Conservation (phyloP, 2,329 filamentous ascomycete genomes). For the Colletotrichum cordylinicola region DNA sequence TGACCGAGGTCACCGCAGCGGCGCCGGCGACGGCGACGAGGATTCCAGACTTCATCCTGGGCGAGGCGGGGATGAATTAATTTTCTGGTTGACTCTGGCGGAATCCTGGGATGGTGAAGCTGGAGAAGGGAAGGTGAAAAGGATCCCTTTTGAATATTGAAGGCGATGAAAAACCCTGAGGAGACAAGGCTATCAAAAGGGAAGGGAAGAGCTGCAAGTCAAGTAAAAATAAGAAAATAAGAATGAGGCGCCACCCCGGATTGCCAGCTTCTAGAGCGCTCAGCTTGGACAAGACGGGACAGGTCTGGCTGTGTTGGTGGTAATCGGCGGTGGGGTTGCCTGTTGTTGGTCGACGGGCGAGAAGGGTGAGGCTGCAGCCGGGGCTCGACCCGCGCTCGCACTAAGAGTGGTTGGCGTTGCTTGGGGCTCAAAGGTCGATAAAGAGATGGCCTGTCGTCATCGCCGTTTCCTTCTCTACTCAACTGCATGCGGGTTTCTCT, state of each 20-base stretch:
- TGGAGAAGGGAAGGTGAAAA: neutral
- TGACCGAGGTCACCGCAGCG: conserved; percentile 9
- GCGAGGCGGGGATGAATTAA: neutral
- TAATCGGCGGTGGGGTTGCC: neutral
- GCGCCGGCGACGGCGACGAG: neutral
- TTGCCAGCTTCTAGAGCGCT: conserved; percentile 6
- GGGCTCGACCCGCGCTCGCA: neutral
- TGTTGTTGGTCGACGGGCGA: neutral
- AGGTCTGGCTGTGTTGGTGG: neutral
- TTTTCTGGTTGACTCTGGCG: neutral
- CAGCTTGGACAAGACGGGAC: neutral
- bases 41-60: conserved; percentile 5
- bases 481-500: conserved; percentile 3
- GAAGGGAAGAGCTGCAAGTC: neutral
- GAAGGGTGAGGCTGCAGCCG: neutral
- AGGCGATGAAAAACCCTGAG: neutral
- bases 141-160: neutral
- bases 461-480: neutral
- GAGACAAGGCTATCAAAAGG: neutral
- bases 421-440: conserved; percentile 9
- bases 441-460: conserved; percentile 3
- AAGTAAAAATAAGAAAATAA: neutral
- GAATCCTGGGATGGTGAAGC: neutral
- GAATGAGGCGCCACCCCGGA: neutral
- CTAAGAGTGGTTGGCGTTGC: conserved; percentile 4